phyloP scores from a whole-genome alignment of 2,329 filamentous ascomycete genomes.

The Aquanectria penicillioides region DNA sequence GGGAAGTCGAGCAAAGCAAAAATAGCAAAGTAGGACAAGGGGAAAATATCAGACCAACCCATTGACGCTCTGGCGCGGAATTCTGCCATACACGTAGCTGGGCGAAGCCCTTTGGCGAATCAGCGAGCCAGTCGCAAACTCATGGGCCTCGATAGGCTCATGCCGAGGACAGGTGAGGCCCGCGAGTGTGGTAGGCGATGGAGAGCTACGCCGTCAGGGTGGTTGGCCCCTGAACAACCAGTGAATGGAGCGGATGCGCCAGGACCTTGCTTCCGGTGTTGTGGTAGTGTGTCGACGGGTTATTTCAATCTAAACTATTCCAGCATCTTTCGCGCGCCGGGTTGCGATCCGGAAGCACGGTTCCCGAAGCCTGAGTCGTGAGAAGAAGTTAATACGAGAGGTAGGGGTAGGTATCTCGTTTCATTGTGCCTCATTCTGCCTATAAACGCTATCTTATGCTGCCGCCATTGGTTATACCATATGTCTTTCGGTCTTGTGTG shows the following conservation, averaged over 20 bases:
- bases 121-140: conserved; percentile 26
- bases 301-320: neutral
- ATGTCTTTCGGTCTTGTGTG: conserved; percentile 19
- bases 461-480: conserved; percentile 15
- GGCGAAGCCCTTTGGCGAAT: conserved; percentile 27
- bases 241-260: conserved; percentile 11
- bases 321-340: neutral
- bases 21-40: neutral
- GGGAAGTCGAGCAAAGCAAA: neutral
- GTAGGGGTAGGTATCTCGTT: too few species aligned
- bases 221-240: conserved; percentile 14
- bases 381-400: too few species aligned
- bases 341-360: neutral
- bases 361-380: too few species aligned
- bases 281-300: neutral
- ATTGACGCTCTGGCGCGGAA: neutral
- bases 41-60: too few species aligned
- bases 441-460: too few species aligned
- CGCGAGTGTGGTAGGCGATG: neutral
- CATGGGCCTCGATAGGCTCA: conserved; percentile 27
- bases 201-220: neutral
- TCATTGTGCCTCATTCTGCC: too few species aligned
- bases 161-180: conserved; percentile 11
- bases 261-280: neutral
- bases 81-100: neutral